Base-by-base conservation (phyloP, 768 basidiomycete species). In the Hydnomerulius pinastri region DNA sequence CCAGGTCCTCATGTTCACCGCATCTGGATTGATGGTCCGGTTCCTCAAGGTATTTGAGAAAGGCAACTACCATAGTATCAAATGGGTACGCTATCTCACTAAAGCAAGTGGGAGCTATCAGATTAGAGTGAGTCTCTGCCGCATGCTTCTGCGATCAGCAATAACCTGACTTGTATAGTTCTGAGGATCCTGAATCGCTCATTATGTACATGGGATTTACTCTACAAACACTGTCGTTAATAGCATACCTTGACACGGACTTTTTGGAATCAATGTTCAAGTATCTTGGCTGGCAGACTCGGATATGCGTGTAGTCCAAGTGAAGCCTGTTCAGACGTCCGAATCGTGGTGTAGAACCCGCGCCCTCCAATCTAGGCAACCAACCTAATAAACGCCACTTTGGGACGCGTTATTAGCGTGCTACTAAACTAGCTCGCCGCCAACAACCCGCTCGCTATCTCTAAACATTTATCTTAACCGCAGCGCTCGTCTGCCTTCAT, bases 41-140 rank as follows among this genome's bases (percentile, higher is more conserved):
- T 99, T 98, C 79, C 72, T 99, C 64, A 98, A 98, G 69, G 96
- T 99, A 15, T 98, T 98, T 59, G 97, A 98, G 76, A 97, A 92
- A 79, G 83, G 80, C 66, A 91, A 85, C 56, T 98, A 98, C 65
- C 85, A 93, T 56, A 94, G 92, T 58, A 84, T 97, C 51, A 96
- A 96, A 69, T 96, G 94, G 94, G 94, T 96, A 33, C 76, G 94
- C 46, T 97, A 96, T 65, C 80, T 97, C 49, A 93, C 93, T 20
- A 96, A 95, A 71, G 92, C 93, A 6, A 94, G 86, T 61, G 94
- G 96, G 41, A 76, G 84, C 4, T 98, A 98, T 72, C 95, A 98
- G 73, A 85, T 98, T 55, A 74, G 95, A 76, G 94, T 96, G 67
- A 71, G 92, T 79, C 24, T 32, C 36, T 28, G 33, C 13, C 15